Base-by-base conservation (phyloP, 1,284 basidiomycete species). In the Vanrija humicola region DNA sequence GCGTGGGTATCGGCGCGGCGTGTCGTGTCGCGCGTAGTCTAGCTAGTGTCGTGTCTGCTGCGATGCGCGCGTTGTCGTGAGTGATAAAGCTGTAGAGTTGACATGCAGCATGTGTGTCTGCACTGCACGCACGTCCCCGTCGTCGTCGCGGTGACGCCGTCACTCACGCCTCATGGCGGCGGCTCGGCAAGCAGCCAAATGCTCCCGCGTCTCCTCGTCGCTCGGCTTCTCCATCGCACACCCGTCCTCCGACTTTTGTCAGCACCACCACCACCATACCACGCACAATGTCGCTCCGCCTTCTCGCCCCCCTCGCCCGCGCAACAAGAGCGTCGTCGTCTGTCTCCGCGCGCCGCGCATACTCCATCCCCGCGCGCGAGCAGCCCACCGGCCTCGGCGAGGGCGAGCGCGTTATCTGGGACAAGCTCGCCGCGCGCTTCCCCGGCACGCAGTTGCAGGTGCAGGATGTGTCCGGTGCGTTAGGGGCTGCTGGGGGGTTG, bases 391-490 rank as follows among this genome's bases (percentile, higher is more conserved):
- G 38, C 48, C 38, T 72, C 58, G 79, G 82, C 38, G 81, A 86
- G 39, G 86, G 88, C 38, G 89, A 92, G 76, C 76, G 80, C 50
- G 70, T 73, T 18, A 93, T 97, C 62, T 80, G 83, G 67, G 70
- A 80, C 26, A 93, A 93, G 77, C 79, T 97, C 42, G 81, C 80
- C 7, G 80, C 83, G 46, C 84, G 78, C 64, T 93, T 96, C 76
- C 75, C 82, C 10, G 90, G 92, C 15, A 83, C 86, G 23, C 81
- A 84, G 59, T 77, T 95, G 23, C 82, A 85, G 60, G 91, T 96
- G 2, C 85, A 91, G 77, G 92, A 96, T 73, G 84, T 93, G 10
- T 95, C 92, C 45, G 90, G 92, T 90, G 38, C 59, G 83, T 70
- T 14, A 3, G 21, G 19, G 25, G 8, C 9, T 14, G 14, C 12